These are phyloP conservation scores for Hanseniaspora hatyaiensis DNA, from an alignment of 805 yeast genomes.

Conservation along the genomic window DNA sequence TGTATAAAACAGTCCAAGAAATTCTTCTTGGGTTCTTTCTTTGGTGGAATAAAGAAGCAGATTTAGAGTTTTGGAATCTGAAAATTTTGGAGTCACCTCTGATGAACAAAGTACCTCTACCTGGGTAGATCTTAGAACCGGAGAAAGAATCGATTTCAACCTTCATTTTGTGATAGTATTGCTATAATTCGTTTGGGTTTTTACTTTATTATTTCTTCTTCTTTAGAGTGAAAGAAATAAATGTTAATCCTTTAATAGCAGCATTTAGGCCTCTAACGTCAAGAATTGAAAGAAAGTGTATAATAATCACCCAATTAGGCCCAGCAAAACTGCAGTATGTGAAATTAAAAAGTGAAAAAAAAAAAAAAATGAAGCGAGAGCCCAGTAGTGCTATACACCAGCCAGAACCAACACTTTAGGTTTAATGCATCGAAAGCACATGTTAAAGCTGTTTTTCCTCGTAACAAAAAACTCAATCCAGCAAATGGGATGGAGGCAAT, in stretches of 20 bases:
- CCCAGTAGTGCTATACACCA: neutral
- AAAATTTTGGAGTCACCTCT: conserved; percentile 99
- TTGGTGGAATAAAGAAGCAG: conserved; percentile 96
- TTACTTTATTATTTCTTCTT: neutral
- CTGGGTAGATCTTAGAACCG: conserved; percentile 99
- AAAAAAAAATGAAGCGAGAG: neutral
- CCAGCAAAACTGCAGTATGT: too few species aligned
- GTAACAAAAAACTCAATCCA: too few species aligned
- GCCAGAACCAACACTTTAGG: neutral
- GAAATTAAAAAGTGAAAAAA: neutral
- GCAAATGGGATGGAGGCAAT: too few species aligned
- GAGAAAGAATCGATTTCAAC: conserved; percentile 99
- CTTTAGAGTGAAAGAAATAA: too few species aligned
- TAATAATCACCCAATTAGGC: too few species aligned
- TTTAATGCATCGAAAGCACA: too few species aligned
- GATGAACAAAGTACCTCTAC: conserved; percentile 98
- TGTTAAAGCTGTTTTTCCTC: neutral
- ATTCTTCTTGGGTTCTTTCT: conserved; percentile 99
- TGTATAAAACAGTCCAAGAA: conserved; percentile 98
- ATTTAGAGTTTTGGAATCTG: conserved; percentile 97
- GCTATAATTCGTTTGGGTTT: conserved; percentile 9
- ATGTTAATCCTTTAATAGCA: too few species aligned
- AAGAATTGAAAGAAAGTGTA: too few species aligned
- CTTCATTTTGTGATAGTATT: conserved; percentile 53
- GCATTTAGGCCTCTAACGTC: too few species aligned